A percentile compares a stretch with the other conserved stretches of the same genome.
phyloP scores from a whole-genome alignment of 352 stramenopile species.

The Thraustochytrium striatum region DNA sequence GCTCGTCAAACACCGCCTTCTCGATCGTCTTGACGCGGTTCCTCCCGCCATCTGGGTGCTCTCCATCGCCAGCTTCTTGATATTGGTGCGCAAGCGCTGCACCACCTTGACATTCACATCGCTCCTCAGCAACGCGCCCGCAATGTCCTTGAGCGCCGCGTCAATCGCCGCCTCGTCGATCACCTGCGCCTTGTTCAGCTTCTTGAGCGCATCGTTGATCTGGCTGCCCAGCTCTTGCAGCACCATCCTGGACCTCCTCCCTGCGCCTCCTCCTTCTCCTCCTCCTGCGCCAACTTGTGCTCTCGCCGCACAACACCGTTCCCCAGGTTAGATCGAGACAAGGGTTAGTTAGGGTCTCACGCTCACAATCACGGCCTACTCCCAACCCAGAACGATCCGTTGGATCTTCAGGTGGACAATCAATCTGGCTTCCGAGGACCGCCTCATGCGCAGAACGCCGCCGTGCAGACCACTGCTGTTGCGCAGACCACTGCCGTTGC shows the following conservation, averaged over 20 bases:
- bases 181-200: constrained; percentile 75
- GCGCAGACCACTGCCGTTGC: too few species aligned
- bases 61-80: constrained; percentile 60
- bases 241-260: constrained; percentile 79
- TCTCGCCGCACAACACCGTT: too few species aligned
- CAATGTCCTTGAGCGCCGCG: constrained; percentile 81
- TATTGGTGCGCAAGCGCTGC: constrained; percentile 75
- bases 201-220: constrained; percentile 73
- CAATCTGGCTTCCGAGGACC: too few species aligned
- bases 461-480: too few species aligned
- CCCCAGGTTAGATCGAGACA: too few species aligned
- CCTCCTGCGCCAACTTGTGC: too few species aligned
- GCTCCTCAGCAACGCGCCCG: constrained; percentile 75
- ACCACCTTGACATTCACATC: constrained; percentile 81
- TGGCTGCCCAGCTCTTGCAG: constrained; percentile 77
- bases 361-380: too few species aligned
- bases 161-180: constrained; percentile 84
- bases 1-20: constrained; percentile 79
- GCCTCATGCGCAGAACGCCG: too few species aligned
- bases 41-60: constrained; percentile 58
- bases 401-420: too few species aligned
- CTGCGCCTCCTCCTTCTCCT: too few species aligned
- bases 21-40: constrained; percentile 81
- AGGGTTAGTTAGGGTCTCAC: too few species aligned
- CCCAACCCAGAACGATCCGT: too few species aligned